Conservation (phyloP, 371 early-diverging fungal species). For the Rhizomucor miehei region DNA sequence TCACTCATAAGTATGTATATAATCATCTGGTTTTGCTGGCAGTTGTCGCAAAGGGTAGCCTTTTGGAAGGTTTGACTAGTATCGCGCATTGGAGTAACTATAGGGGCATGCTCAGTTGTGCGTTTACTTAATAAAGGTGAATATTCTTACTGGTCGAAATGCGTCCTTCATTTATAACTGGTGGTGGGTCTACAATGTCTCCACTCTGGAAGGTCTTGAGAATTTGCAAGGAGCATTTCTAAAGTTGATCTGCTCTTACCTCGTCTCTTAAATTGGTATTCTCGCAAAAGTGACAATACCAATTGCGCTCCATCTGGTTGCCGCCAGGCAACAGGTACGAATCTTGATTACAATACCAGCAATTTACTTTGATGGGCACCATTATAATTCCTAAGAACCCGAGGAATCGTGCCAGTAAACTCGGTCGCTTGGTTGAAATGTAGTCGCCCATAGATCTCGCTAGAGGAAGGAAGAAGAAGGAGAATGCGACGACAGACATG, state of each 20-base stretch:
- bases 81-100: neutral
- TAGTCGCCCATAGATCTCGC: conserved; percentile 1
- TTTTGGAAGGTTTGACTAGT: conserved; percentile 2
- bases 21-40: conserved; percentile 12
- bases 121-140: no score
- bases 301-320: conserved; percentile 14
- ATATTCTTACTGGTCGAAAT: conserved; percentile 14
- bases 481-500: neutral
- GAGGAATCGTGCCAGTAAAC: conserved; percentile 6
- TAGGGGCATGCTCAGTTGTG: neutral
- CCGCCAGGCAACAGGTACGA: conserved; percentile 18
- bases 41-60: conserved; percentile 14
- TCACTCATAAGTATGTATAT: conserved; percentile 26
- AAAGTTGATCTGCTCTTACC: conserved; percentile 7
- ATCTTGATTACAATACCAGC: conserved; percentile 33
- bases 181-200: conserved; percentile 17
- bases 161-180: conserved; percentile 9
- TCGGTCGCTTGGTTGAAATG: conserved; percentile 5
- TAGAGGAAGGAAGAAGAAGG: neutral
- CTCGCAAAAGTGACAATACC: conserved; percentile 26
- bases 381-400: conserved; percentile 18
- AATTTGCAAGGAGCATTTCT: neutral
- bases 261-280: conserved; percentile 20
- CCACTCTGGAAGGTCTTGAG: conserved; percentile 10
- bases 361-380: conserved; percentile 23